These are phyloP conservation scores for Pyrenochaeta sp. DNA, from an alignment of 2,329 filamentous ascomycete genomes.

Conservation along the genomic window DNA sequence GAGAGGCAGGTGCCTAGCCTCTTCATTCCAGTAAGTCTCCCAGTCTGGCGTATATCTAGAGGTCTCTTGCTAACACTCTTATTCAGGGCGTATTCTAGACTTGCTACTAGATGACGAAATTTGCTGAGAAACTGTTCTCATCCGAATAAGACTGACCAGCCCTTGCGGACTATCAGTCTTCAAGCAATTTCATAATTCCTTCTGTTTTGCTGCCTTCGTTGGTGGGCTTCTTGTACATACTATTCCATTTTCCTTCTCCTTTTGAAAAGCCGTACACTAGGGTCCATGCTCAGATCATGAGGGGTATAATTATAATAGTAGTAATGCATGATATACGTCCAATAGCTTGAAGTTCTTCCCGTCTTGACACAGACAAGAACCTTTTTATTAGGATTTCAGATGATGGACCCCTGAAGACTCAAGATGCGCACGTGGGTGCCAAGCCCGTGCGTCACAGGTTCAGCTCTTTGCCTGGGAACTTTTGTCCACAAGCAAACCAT, in stretches of 20 bases:
- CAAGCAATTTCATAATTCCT: too few relatives aligned
- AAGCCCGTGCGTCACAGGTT: constrained; percentile 22
- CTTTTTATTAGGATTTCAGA: too few relatives aligned
- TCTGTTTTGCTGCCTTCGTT: constrained; percentile 6
- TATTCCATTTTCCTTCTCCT: constrained; percentile 12
- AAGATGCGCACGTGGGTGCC: constrained; percentile 7
- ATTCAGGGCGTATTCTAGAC: constrained; percentile 18
- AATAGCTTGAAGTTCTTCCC: too few relatives aligned
- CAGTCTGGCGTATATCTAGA: too few relatives aligned
- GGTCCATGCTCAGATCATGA: constrained; percentile 2
- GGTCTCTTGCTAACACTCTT: too few relatives aligned
- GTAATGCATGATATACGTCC: constrained; percentile 23
- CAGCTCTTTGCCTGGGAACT: constrained; percentile 6
- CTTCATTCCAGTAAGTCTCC: constrained; percentile 73
- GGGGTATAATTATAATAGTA: constrained; percentile 27
- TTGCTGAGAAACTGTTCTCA: too few relatives aligned
- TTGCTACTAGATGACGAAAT: too few relatives aligned
- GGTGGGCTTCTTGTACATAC: constrained; percentile 20
- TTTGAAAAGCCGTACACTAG: constrained; percentile 7
- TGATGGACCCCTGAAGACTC: too few relatives aligned
- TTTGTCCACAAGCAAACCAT: constrained; percentile 6
- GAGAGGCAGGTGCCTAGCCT: constrained; percentile 81
- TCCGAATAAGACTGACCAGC: neutral
- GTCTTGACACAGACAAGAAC: too few relatives aligned
- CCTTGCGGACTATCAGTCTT: neutral